Evolutionary conservation across 176 grass and related monocot species (phyloP), one percentile per base, ranked within the genome.

Genomic region (Aegilops tauschii): DNA sequence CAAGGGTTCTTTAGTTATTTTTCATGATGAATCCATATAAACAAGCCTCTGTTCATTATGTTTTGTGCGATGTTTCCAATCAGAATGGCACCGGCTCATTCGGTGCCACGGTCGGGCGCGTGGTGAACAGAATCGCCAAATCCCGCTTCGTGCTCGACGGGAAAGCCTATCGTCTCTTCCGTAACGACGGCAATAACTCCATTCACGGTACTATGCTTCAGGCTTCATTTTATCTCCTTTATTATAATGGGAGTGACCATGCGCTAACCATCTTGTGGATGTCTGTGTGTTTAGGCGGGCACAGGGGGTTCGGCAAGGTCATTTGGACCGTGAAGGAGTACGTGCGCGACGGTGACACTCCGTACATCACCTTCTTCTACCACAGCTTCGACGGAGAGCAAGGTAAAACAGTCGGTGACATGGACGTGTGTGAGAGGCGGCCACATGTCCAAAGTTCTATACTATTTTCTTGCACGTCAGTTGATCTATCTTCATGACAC

Each of bases 41-140:
- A 4, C 5, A 36, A 37, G 64, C 75, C 16, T 40, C 44, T 54
- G 16, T 18, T 54, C 5, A 16, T 54, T 54, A 14, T 49, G 13
- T 50, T 49, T 59, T 37, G 40, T 59, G 39, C 42, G 0, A 1
- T 9, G 32, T 10, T 84, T 35, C 0, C 3, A 65, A 64, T 63
- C 86, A 97, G 95, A 95, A 93, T 58, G 93, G 90, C 73, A 86
- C 89, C 5, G 71, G 89, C 27, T 85, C 86, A 69, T 95, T 97
- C 87, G 89, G 93, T 36, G 91, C 91, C 44, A 65, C 93, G 80
- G 95, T 95, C 4, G 93, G 92, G 11, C 89, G 93, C 61, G 95
- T 97, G 10, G 95, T 87, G 11, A 97, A 95, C 88, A 89, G 95
- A 81, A 88, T 97, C 39, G 82, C 87, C 8, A 86, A 88, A 0